These are phyloP conservation scores for Mrakia blollopis DNA, from an alignment of 768 basidiomycete genomes.

Conservation along the genomic window DNA sequence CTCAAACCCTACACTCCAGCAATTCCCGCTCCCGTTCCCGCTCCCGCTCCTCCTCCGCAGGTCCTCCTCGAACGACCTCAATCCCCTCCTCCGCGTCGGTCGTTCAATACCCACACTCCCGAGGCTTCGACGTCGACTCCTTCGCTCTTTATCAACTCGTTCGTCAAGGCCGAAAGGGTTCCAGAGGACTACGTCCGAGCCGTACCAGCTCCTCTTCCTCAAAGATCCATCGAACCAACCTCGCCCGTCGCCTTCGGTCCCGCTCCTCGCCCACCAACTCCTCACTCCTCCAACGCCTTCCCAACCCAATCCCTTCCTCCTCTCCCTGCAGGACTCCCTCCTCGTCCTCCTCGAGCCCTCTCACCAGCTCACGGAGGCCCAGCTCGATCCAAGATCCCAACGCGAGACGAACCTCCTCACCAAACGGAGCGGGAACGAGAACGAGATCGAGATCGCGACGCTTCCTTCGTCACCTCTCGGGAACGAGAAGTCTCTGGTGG, in stretches of 20 bases:
- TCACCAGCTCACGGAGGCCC: not conserved
- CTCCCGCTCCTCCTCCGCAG: not conserved
- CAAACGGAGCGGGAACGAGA: conserved; percentile 20
- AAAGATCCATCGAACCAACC: not conserved
- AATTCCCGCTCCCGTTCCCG: not conserved
- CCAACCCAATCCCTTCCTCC: not conserved
- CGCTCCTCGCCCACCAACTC: conserved; percentile 7
- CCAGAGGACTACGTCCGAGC: conserved; percentile 2
- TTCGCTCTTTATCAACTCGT: not conserved
- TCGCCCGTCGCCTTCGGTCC: not conserved
- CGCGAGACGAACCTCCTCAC: conserved; percentile 11
- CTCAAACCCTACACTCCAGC: not conserved
- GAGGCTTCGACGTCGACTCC: not conserved
- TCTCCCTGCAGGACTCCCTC: not conserved
- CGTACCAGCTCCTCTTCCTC: not conserved
- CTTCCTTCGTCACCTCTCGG: not conserved
- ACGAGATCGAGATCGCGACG: conserved; percentile 11
- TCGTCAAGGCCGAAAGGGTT: not conserved
- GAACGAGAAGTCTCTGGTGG: not conserved
- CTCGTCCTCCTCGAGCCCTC: not conserved
- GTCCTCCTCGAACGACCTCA: not conserved
- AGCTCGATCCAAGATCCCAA: not conserved
- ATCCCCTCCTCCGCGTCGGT: not conserved
- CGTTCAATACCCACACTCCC: not conserved
- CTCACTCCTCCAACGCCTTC: not conserved